Evolutionary conservation across 805 yeast genomes (phyloP).

Genomic region (Candida boidinii): DNA sequence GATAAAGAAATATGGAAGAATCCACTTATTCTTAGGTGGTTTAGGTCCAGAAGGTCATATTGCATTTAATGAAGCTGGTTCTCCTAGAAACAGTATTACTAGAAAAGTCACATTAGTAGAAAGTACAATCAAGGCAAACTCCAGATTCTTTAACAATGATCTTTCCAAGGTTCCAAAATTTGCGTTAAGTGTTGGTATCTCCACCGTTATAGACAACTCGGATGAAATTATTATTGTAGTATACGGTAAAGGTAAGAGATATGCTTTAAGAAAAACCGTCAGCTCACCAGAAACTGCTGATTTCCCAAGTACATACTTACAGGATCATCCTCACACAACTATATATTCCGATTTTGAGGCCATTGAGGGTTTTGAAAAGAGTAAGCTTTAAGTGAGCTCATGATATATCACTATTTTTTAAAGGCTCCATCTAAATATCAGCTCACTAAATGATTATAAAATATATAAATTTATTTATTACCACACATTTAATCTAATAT

Average conservation of each 20-base stretch:
- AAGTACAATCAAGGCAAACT: slow-evolving; percentile 44
- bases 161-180: slow-evolving; percentile 36
- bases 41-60: slow-evolving; percentile 55
- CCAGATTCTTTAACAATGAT: slow-evolving; percentile 42
- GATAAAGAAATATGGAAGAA: slow-evolving; percentile 38
- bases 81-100: slow-evolving; percentile 34
- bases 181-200: slow-evolving; percentile 49
- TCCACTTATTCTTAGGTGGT: slow-evolving; percentile 49
- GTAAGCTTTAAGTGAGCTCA: slow-evolving; percentile 3
- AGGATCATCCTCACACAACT: slow-evolving; percentile 35
- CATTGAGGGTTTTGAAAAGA: slow-evolving; percentile 9
- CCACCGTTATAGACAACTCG: slow-evolving; percentile 48
- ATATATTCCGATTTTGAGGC: slow-evolving; percentile 43
- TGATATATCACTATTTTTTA: no score
- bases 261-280: slow-evolving; percentile 39
- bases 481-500: no score
- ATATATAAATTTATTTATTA: no score
- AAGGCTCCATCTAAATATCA: no score
- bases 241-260: slow-evolving; percentile 36
- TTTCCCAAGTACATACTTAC: slow-evolving; percentile 43
- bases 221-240: slow-evolving; percentile 44
- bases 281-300: slow-evolving; percentile 30
- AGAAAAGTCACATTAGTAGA: slow-evolving; percentile 38
- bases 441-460: no score
- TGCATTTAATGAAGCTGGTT: slow-evolving; percentile 53